These are phyloP conservation scores for Leccinellum rugosiceps DNA, from an alignment of 768 basidiomycete genomes.

Conservation along the genomic window DNA sequence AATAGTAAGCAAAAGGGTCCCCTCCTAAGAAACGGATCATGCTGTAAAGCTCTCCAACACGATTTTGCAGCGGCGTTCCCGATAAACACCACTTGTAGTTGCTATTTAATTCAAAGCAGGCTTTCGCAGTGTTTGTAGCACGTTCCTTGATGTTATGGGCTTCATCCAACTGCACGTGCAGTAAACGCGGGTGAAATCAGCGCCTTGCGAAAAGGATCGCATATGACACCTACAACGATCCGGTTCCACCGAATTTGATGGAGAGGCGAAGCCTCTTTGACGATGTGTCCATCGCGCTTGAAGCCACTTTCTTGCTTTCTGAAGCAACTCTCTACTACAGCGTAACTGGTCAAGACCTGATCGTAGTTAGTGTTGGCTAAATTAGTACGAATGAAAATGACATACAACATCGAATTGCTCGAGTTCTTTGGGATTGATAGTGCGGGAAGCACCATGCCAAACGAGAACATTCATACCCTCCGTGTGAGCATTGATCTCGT, in stretches of 20 bases:
- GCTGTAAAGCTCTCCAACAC: constrained; percentile 98
- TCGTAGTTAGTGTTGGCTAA: constrained; percentile 2
- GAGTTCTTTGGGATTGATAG: constrained; percentile 62
- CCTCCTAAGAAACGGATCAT: constrained; percentile 90
- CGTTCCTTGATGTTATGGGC: constrained; percentile 99
- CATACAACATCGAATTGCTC: constrained; percentile 85
- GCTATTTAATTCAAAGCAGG: constrained; percentile 84
- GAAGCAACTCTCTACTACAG: constrained; percentile 89
- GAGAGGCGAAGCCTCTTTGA: constrained; percentile 86
- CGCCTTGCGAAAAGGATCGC: background rate
- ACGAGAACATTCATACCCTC: constrained; percentile 80
- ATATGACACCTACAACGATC: constrained; percentile 52
- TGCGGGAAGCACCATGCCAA: constrained; percentile 86
- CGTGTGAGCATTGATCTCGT: constrained; percentile 87
- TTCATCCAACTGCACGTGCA: constrained; percentile 71
- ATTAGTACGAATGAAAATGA: background rate
- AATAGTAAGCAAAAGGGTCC: constrained; percentile 89
- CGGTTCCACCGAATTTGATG: constrained; percentile 86
- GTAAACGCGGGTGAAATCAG: background rate
- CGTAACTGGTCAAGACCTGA: constrained; percentile 81
- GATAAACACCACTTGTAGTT: constrained; percentile 93
- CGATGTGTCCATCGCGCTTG: constrained; percentile 75
- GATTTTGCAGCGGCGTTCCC: constrained; percentile 94
- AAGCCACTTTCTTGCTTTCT: constrained; percentile 92
- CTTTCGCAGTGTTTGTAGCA: constrained; percentile 91